A percentile compares a stretch with the other conserved stretches of the same genome.
These are phyloP conservation scores for Orbilia brochopaga DNA, from an alignment of 2,329 filamentous ascomycete species.

Conservation along the genomic window DNA sequence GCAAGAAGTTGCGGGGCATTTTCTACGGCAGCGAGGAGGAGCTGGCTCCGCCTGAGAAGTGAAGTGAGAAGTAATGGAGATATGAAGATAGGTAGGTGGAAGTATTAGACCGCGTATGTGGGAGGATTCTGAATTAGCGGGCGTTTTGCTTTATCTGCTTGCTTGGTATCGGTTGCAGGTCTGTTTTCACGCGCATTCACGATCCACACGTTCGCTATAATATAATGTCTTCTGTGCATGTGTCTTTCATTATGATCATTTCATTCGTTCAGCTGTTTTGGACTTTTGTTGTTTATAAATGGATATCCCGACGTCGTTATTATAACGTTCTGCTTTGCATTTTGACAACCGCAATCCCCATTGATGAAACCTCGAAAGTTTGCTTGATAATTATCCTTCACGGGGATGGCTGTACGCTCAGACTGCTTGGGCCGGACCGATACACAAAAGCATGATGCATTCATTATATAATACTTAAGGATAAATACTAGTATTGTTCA, in stretches of 20 bases:
- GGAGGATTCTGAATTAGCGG: constrained; percentile 41
- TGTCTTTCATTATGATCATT: background rate
- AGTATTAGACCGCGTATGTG: background rate
- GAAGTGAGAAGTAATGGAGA: constrained; percentile 57
- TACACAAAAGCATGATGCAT: constrained; percentile 3
- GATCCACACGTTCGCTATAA: constrained; percentile 4
- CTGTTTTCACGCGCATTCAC: constrained; percentile 9
- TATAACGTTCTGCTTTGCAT: too few relatives aligned
- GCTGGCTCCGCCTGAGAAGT: constrained; percentile 55
- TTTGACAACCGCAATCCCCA: too few relatives aligned
- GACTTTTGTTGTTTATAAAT: background rate
- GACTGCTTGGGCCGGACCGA: background rate
- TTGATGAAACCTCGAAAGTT: too few relatives aligned
- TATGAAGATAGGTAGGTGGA: too few relatives aligned
- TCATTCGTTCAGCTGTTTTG: background rate
- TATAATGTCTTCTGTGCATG: constrained; percentile 3
- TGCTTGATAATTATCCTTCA: too few relatives aligned
- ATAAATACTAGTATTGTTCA: background rate
- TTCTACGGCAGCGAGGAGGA: constrained; percentile 55
- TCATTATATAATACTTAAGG: background rate
- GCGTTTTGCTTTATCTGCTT: constrained; percentile 26
- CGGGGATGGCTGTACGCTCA: background rate
- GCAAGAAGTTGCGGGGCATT: constrained; percentile 62
- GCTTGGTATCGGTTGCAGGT: background rate
- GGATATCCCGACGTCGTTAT: too few relatives aligned